These are phyloP conservation scores for Bruguiera hainesii DNA, from an alignment of 441 rosid genomes.

Conservation along the genomic window DNA sequence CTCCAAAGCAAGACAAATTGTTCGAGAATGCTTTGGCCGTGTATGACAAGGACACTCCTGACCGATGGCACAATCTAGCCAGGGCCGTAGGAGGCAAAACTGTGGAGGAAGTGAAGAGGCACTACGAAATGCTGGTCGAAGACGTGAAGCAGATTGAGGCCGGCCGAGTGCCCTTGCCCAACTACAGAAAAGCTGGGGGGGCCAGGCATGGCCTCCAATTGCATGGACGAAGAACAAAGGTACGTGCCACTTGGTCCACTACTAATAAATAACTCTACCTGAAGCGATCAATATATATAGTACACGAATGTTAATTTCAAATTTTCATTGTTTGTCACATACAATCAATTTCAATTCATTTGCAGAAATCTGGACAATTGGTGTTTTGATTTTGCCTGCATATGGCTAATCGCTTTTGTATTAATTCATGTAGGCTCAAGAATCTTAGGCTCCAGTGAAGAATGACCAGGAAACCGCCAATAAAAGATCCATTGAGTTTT, in stretches of 20 bases:
- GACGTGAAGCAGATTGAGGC: constrained; percentile 52
- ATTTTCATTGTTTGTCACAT: too few relatives aligned
- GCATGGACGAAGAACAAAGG: constrained; percentile 46
- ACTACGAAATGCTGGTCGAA: constrained; percentile 52
- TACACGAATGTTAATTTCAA: too few relatives aligned
- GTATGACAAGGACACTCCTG: constrained; percentile 53
- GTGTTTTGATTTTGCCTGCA: background rate
- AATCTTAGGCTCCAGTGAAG: constrained; percentile 34
- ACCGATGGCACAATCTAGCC: constrained; percentile 55
- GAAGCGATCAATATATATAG: too few relatives aligned
- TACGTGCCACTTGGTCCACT: background rate
- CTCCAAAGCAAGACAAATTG: constrained; percentile 55
- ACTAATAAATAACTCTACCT: too few relatives aligned
- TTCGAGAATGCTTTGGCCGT: constrained; percentile 62
- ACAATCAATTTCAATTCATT: too few relatives aligned
- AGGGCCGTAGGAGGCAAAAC: constrained; percentile 66
- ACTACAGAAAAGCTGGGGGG: constrained; percentile 33
- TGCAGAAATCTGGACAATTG: too few relatives aligned
- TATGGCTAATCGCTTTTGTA: background rate
- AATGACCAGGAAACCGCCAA: constrained; percentile 2
- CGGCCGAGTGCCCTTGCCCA: constrained; percentile 57
- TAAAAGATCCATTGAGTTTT: constrained; percentile 4
- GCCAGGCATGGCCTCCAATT: constrained; percentile 14
- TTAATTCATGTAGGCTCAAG: constrained; percentile 33
- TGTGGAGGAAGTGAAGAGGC: constrained; percentile 58